Evolutionary conservation across 1,139 yeast genomes (phyloP).

Genomic region (Hansenula anomala): DNA sequence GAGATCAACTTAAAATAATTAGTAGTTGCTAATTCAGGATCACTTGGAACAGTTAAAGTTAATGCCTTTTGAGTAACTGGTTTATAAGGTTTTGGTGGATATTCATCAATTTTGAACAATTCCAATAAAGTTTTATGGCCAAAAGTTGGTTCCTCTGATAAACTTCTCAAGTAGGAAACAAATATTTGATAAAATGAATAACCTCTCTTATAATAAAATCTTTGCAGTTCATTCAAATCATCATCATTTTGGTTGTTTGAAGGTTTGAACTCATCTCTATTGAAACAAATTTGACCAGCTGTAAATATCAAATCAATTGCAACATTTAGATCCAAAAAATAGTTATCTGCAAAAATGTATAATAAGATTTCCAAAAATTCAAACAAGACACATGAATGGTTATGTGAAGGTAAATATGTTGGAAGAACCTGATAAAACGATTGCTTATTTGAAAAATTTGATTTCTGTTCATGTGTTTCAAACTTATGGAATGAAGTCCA

Average conservation of each 20-base stretch:
- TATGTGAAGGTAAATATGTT: conserved; percentile 26
- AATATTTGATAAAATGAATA: conserved; percentile 26
- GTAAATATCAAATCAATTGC: conserved; percentile 28
- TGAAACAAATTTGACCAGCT: conserved; percentile 28
- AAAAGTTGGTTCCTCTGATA: conserved; percentile 25
- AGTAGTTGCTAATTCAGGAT: conserved; percentile 12
- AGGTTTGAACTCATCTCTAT: conserved; percentile 16
- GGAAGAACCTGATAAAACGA: conserved; percentile 28
- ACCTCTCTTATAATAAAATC: conserved; percentile 23
- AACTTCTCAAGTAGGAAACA: conserved; percentile 25
- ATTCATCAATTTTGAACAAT: conserved; percentile 24
- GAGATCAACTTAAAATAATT: conserved; percentile 27
- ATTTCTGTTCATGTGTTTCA: conserved; percentile 19
- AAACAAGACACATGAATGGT: conserved; percentile 27
- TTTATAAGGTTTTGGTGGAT: conserved; percentile 26
- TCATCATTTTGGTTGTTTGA: conserved; percentile 10
- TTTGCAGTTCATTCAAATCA: conserved; percentile 20
- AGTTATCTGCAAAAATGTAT: conserved; percentile 25
- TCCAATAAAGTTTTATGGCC: conserved; percentile 25
- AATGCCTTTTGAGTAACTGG: conserved; percentile 28
- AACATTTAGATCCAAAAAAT: conserved; percentile 24
- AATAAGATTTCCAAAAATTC: conserved; percentile 29
- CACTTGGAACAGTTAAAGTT: conserved; percentile 27
- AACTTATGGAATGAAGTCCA: conserved; percentile 28
- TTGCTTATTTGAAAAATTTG: conserved; percentile 21